These are phyloP conservation scores for Syzygium aqueum DNA, from an alignment of 345 rosid species.

Conservation along the genomic window DNA sequence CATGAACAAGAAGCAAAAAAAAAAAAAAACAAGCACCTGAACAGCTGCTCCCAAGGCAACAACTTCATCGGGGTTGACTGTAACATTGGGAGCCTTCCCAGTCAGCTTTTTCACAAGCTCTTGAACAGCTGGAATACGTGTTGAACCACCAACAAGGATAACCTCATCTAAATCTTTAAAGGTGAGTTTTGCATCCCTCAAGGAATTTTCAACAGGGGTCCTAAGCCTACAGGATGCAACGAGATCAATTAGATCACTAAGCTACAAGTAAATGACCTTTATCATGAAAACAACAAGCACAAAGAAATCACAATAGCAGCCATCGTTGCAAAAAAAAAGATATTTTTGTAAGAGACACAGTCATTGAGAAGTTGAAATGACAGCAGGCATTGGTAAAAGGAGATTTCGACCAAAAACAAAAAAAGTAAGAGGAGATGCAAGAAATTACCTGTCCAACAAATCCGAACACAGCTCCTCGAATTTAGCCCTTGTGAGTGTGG, in stretches of 20 bases:
- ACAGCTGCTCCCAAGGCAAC: conserved; percentile 99
- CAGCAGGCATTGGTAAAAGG: neutral
- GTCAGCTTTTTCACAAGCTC: conserved; percentile 86
- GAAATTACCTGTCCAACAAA: conserved; percentile 47
- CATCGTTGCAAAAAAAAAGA: neutral
- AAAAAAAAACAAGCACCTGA: conserved; percentile 38
- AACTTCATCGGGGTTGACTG: conserved; percentile 97
- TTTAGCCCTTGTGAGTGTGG: conserved; percentile 45
- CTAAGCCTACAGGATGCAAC: conserved; percentile 37
- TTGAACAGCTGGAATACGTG: conserved; percentile 96
- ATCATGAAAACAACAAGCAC: neutral
- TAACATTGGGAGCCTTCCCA: conserved; percentile 91
- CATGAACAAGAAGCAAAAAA: neutral
- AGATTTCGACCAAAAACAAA: neutral
- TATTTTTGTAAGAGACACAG: neutral
- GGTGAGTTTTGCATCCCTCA: conserved; percentile 86
- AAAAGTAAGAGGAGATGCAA: neutral
- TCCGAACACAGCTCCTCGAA: conserved; percentile 53
- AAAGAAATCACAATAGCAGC: neutral
- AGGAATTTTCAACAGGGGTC: conserved; percentile 77
- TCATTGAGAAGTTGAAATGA: neutral
- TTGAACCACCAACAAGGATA: conserved; percentile 97
- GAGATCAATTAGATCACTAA: neutral
- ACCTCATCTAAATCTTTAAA: conserved; percentile 88
- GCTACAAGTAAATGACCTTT: neutral